Evolutionary conservation across 139 green algal genomes (phyloP), one percentile per base, ranked within the genome.

Genomic region (Chlamydomonas applanata): DNA sequence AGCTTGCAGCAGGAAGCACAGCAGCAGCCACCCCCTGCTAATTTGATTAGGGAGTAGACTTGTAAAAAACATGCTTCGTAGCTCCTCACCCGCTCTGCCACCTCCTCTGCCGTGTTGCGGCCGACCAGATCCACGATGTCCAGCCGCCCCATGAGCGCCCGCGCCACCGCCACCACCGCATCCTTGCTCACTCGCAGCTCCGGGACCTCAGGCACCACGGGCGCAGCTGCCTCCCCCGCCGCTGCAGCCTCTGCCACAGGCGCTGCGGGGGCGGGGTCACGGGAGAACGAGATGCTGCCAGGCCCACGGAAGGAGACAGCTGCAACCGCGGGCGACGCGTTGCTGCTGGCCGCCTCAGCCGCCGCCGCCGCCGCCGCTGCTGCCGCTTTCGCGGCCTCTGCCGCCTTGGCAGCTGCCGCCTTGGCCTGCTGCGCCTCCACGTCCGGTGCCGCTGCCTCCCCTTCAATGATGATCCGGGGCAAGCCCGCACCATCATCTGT

Each of bases 91-190:
- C 82, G 52, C 79, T 90, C 85, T 29, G 85, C 85, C 56, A 77
- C 74, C 74, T 90, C 85, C 53, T 79, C 32, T 0, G 85, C 81
- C 17, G 85, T 90, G 71, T 80, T 83, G 35, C 77, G 60, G 2
- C 85, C 85, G 4, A 90, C 64, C 29, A 90, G 69, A 49, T 90
- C 85, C 62, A 86, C 75, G 46, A 90, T 78, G 52, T 90, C 85
- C 33, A 86, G 61, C 20, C 85, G 76, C 34, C 85, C 85, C 73
- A 90, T 83, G 40, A 90, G 66, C 1, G 85, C 79, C 4, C 74
- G 54, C 0, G 74, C 75, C 53, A 90, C 85, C 1, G 64, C 32
- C 0, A 14, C 22, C 61, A 89, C 60, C 17, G 84, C 82, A 35
- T 66, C 20, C 59, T 66, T 35, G 27, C 27, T 66, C 59, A 66